A percentile compares a stretch with the other conserved stretches of the same genome.
phyloP scores from a whole-genome alignment of 495 filamentous ascomycete species.

The Bombardia bombarda region DNA sequence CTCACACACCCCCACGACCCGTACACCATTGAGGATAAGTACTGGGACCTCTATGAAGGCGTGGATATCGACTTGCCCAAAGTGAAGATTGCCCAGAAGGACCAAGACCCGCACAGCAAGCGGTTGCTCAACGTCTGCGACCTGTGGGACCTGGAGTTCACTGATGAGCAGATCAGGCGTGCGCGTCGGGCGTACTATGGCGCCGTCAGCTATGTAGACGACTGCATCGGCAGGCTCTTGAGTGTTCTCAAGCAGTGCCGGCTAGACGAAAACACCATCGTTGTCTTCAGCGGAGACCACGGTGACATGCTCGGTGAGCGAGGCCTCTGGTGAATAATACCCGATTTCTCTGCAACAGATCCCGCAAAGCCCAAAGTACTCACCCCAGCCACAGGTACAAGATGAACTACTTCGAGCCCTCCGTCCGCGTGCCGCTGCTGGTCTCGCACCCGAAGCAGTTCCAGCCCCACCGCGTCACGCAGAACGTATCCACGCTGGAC shows the following conservation, averaged over 20 bases:
- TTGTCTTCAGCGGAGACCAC: constrained; percentile 84
- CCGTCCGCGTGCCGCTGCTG: constrained; percentile 73
- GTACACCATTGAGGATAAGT: constrained; percentile 81
- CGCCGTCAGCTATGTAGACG: constrained; percentile 82
- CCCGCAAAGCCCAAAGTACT: constrained; percentile 4
- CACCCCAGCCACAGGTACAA: constrained; percentile 54
- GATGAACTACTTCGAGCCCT: constrained; percentile 85
- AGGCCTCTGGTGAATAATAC: constrained; percentile 68
- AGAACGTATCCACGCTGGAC: constrained; percentile 82
- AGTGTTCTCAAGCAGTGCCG: constrained; percentile 63
- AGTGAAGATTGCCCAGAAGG: constrained; percentile 61
- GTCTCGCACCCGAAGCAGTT: constrained; percentile 64
- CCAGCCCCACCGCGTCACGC: constrained; percentile 54
- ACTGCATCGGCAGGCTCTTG: constrained; percentile 73
- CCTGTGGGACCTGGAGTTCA: constrained; percentile 66
- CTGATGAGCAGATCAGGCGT: constrained; percentile 68
- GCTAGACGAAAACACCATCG: constrained; percentile 71
- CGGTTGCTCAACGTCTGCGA: constrained; percentile 75
- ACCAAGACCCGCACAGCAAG: constrained; percentile 76
- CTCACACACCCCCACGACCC: constrained; percentile 89
- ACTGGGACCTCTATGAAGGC: constrained; percentile 80
- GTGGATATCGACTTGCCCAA: constrained; percentile 79
- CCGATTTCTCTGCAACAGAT: too few species aligned
- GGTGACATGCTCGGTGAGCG: constrained; percentile 90
- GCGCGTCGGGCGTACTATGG: constrained; percentile 82